Evolutionary conservation across 2,329 filamentous ascomycete genomes (phyloP).

Genomic region (Seiridium unicorne): DNA sequence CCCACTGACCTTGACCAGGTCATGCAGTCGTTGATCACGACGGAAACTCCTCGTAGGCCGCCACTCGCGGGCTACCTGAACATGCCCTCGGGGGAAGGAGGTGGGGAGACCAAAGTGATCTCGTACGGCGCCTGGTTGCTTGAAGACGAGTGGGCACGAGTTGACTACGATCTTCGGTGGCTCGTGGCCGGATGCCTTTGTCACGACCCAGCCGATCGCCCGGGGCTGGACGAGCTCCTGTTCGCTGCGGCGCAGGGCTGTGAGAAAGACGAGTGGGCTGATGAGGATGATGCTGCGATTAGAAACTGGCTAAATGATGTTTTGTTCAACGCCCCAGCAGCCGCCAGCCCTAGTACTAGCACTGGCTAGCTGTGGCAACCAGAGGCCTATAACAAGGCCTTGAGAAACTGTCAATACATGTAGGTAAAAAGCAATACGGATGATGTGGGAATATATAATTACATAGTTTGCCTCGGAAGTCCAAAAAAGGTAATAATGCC

Average conservation of each 20-base stretch:
- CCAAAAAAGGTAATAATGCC: too few relatives aligned
- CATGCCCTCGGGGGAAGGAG: neutral
- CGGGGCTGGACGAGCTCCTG: neutral
- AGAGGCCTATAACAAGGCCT: too few relatives aligned
- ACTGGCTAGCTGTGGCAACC: too few relatives aligned
- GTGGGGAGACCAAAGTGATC: neutral
- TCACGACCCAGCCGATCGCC: neutral
- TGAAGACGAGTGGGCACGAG: neutral
- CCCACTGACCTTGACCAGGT: neutral
- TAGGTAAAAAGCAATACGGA: too few relatives aligned
- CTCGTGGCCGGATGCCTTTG: neutral
- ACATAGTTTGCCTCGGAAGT: too few relatives aligned
- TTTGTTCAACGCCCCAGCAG: neutral
- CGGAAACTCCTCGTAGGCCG: neutral
- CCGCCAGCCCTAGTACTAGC: too few relatives aligned
- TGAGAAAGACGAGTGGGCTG: neutral
- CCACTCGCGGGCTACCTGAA: neutral
- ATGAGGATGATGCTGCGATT: neutral
- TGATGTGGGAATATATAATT: too few relatives aligned
- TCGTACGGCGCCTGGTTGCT: neutral
- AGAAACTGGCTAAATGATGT: neutral
- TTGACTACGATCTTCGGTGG: neutral
- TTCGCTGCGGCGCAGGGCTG: neutral
- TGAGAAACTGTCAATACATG: too few relatives aligned
- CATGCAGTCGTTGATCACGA: neutral